Evolutionary conservation across 345 rosid genomes (phyloP).

Genomic region (Firmiana major): DNA sequence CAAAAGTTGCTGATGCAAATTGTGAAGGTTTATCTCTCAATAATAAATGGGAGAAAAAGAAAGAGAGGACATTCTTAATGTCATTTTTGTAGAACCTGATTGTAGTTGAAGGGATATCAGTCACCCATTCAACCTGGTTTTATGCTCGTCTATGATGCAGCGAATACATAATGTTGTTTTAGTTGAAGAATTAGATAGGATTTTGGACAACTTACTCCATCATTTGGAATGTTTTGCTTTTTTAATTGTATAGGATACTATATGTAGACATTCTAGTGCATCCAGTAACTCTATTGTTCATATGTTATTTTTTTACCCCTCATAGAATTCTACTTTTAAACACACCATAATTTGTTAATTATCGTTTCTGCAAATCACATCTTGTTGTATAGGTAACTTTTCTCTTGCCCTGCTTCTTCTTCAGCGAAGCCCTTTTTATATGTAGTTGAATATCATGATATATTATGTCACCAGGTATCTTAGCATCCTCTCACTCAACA

Average conservation of each 20-base stretch:
- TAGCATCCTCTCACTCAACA: not conserved
- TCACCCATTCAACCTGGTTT: not conserved
- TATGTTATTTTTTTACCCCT: not conserved
- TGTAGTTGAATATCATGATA: not conserved
- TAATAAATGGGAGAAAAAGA: not conserved
- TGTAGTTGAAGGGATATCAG: not conserved
- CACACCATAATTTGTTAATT: not conserved
- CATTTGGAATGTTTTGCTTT: not conserved
- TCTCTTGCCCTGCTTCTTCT: not conserved
- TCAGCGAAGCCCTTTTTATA: not conserved
- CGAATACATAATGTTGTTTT: not conserved
- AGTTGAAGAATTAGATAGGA: not conserved
- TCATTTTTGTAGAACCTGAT: not conserved
- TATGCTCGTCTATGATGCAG: not conserved
- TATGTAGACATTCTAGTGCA: not conserved
- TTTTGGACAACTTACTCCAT: not conserved
- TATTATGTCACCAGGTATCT: not conserved
- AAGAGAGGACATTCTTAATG: too few relatives aligned
- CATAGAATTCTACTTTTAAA: not conserved
- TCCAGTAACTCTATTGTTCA: not conserved
- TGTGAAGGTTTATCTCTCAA: not conserved
- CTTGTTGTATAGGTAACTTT: not conserved
- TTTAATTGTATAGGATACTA: not conserved
- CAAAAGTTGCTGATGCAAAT: not conserved
- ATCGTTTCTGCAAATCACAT: not conserved